Evolutionary conservation across 352 stramenopile species (phyloP).

Genomic region (Blastocystis sp.): DNA sequence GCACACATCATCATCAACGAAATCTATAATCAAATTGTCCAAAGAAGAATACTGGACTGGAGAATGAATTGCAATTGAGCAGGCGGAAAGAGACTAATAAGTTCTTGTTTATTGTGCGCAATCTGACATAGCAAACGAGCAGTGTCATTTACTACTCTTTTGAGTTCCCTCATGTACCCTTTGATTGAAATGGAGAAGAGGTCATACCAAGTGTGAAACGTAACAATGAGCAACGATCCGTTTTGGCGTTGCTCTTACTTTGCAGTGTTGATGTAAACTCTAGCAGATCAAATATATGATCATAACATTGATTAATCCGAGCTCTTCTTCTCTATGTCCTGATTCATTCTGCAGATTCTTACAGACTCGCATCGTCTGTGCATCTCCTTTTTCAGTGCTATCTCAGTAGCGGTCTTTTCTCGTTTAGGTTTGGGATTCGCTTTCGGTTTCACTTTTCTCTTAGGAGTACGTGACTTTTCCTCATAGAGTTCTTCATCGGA

Average conservation of each 20-base stretch:
- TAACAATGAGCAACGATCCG: not conserved
- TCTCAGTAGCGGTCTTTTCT: not conserved
- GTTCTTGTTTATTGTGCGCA: not conserved
- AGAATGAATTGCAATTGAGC: conserved; percentile 10
- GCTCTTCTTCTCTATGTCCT: not conserved
- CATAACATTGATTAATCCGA: conserved; percentile 25
- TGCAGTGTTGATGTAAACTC: not conserved
- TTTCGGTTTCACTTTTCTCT: not conserved
- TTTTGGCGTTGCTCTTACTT: not conserved
- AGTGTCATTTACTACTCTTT: not conserved
- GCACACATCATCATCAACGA: conserved; percentile 22
- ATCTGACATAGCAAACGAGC: not conserved
- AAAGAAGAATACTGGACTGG: not conserved
- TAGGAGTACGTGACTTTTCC: not conserved
- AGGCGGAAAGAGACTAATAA: not conserved
- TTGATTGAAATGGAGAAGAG: not conserved
- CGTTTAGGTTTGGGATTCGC: not conserved
- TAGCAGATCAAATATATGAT: not conserved
- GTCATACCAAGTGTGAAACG: not conserved
- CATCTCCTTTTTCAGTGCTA: conserved; percentile 5
- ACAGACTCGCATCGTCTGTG: conserved; percentile 6
- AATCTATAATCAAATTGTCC: not conserved
- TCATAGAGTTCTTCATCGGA: not conserved
- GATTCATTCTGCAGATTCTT: not conserved
- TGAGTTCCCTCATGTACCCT: conserved; percentile 26